Conservation (phyloP, 306 rosid genomes). For the Abrus precatorius region DNA sequence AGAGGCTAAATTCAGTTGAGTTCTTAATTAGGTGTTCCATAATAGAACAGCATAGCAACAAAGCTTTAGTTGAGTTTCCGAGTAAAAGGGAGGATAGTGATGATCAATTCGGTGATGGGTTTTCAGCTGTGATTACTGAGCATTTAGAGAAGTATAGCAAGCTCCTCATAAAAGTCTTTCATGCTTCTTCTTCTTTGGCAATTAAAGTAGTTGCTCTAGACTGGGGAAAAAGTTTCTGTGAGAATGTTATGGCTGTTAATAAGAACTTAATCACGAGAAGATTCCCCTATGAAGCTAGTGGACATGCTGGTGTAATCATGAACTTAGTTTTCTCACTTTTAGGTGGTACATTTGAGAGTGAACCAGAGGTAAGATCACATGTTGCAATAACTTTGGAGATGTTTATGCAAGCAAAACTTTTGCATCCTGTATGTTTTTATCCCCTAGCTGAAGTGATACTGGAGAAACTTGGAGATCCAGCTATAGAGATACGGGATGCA, state of each 20-base stretch:
- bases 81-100: constrained; percentile 49
- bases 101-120: constrained; percentile 48
- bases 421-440: constrained; percentile 76
- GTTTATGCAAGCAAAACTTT: constrained; percentile 84
- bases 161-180: constrained; percentile 72
- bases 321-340: constrained; percentile 73
- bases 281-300: constrained; percentile 59
- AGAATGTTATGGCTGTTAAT: constrained; percentile 66
- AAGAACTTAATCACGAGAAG: constrained; percentile 52
- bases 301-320: constrained; percentile 62
- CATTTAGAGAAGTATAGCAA: constrained; percentile 68
- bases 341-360: constrained; percentile 80
- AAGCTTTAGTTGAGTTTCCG: constrained; percentile 49
- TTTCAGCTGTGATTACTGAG: constrained; percentile 61
- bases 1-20: constrained; percentile 71
- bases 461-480: constrained; percentile 95
- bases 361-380: constrained; percentile 82
- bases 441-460: constrained; percentile 78
- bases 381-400: constrained; percentile 79
- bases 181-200: constrained; percentile 79
- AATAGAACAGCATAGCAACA: constrained; percentile 52
- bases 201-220: constrained; percentile 74
- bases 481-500: constrained; percentile 68
- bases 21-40: constrained; percentile 67
- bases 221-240: constrained; percentile 78